Evolutionary conservation across 495 filamentous ascomycete genomes (phyloP), one percentile per base, ranked within the genome.

Genomic region (Xylona heveae): DNA sequence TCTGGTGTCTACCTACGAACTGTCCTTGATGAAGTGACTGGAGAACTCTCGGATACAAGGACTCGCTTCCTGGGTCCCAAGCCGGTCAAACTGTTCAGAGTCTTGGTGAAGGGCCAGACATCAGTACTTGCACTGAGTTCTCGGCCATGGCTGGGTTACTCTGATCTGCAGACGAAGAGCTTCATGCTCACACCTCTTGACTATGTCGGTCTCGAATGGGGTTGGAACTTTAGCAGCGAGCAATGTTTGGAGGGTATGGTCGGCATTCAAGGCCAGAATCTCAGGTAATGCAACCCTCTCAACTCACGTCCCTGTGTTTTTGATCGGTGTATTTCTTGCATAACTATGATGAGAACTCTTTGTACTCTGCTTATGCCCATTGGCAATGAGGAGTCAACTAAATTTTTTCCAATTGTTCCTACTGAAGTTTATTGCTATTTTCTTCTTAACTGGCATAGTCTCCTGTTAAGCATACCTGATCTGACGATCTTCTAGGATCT

Each of bases 1-100:
- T 92, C 82, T 10, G 90, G 90, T 13, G 81, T 95, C 4, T 99
- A 99, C 48, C 62, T 99, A 14, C 67, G 90, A 24, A 92, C 90
- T 0, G 78, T 92, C 12, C 53, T 99, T 18, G 90, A 95, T 45
- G 91, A 94, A 41, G 62, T 85, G 8, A 94, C 83, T 1, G 90
- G 90, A 30, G 88, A 94, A 44, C 59, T 95, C 17, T 84, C 82
- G 1, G 88, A 94, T 48, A 94, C 83, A 2, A 68, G 85, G 31
- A 91, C 84, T 20, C 78, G 85, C 24, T 95, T 94, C 51, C 61
- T 99, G 12, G 90, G 90, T 1, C 79, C 79, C 1, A 82, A 80
- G 41, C 69, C 80, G 10, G 79, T 84, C 16, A 78, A 76, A 40
- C 65, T 97, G 1, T 93, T 90, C 47, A 68, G 73, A 40, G 82